These are phyloP conservation scores for Neohortaea acidophila DNA, from an alignment of 495 filamentous ascomycete genomes.

Conservation along the genomic window DNA sequence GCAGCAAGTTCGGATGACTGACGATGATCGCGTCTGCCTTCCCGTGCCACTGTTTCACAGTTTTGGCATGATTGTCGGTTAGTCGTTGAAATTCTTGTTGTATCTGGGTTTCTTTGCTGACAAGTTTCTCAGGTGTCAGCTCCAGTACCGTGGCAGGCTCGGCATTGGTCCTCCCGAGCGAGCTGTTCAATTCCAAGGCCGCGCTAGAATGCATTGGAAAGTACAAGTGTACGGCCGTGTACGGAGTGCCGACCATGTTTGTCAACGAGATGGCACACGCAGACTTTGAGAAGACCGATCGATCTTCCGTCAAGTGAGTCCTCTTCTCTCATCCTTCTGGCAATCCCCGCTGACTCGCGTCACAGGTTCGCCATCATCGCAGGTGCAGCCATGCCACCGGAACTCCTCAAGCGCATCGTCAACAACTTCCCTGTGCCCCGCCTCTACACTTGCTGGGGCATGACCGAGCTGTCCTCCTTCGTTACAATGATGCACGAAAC, in stretches of 20 bases:
- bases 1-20: constrained; percentile 13
- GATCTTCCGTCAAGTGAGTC: constrained; percentile 11
- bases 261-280: constrained; percentile 15
- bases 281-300: constrained; percentile 10
- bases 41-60: constrained; percentile 16
- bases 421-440: constrained; percentile 10
- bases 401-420: constrained; percentile 10
- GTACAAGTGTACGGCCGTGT: constrained; percentile 16
- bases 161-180: constrained; percentile 9
- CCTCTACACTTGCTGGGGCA: constrained; percentile 16
- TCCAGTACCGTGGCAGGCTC: constrained; percentile 13
- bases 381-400: constrained; percentile 17
- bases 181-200: constrained; percentile 10
- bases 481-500: constrained; percentile 19
- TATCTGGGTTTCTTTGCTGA: neutral
- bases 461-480: constrained; percentile 18
- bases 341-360: neutral
- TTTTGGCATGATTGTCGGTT: constrained; percentile 16
- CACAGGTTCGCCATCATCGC: constrained; percentile 13
- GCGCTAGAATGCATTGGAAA: constrained; percentile 13
- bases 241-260: constrained; percentile 17
- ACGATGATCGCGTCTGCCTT: constrained; percentile 12
- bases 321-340: neutral
- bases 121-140: constrained; percentile 8
- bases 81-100: no score